phyloP scores from a whole-genome alignment of 75 land plant species.

The Gnetum montanum region DNA sequence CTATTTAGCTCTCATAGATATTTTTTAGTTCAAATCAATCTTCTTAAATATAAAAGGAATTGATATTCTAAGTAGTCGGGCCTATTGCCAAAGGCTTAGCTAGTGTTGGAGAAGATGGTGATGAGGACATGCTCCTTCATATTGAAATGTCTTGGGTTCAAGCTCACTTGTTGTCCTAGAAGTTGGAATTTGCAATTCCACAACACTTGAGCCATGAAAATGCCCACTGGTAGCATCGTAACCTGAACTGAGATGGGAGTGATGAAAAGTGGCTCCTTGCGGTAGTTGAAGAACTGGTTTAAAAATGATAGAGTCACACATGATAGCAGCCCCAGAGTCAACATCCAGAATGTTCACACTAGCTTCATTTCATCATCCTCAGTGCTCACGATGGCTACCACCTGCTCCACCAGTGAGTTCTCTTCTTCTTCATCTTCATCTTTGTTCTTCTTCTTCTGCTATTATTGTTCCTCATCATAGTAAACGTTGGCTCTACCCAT shows the following conservation, averaged over 20 bases:
- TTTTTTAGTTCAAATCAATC: no score
- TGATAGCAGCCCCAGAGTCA: constrained; percentile 53
- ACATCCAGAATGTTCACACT: constrained; percentile 80
- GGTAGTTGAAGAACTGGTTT: constrained; percentile 70
- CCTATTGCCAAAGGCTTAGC: constrained; percentile 45
- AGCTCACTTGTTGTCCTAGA: background rate
- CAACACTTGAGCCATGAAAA: constrained; percentile 38
- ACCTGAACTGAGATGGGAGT: constrained; percentile 54
- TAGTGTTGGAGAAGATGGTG: constrained; percentile 73
- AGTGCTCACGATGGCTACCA: constrained; percentile 43
- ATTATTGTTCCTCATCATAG: constrained; percentile 38
- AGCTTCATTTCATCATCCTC: constrained; percentile 50
- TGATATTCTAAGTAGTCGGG: no score
- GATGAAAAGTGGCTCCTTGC: constrained; percentile 55
- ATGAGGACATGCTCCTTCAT: constrained; percentile 82
- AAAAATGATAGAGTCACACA: constrained; percentile 57
- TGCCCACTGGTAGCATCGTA: constrained; percentile 52
- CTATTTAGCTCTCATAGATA: no score
- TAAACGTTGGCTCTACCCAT: constrained; percentile 19
- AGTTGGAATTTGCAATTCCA: background rate
- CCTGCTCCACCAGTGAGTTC: constrained; percentile 52
- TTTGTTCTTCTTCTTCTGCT: constrained; percentile 21
- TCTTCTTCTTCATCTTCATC: constrained; percentile 7
- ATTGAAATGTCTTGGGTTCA: constrained; percentile 58
- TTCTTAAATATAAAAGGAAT: no score